Conservation (phyloP, 805 yeast species). For the Kodamaea hsintzibuensis region DNA sequence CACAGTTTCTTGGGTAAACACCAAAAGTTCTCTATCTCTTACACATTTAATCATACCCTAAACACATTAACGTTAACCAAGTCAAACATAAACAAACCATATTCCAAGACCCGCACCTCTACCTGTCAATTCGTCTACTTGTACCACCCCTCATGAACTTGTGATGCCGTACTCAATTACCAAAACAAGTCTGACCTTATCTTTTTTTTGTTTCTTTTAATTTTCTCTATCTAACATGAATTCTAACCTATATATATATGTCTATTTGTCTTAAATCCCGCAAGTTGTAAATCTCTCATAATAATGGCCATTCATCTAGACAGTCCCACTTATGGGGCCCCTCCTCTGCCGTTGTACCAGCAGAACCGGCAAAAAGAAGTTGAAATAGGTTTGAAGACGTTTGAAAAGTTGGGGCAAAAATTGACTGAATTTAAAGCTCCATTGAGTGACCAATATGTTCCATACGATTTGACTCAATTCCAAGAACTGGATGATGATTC, state of each 20-base stretch:
- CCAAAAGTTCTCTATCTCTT: no score
- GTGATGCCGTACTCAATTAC: background rate
- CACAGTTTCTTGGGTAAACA: background rate
- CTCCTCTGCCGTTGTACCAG: background rate
- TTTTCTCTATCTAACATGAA: background rate
- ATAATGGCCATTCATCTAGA: background rate
- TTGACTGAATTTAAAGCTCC: background rate
- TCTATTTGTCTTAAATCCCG: background rate
- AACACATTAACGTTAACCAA: no score
- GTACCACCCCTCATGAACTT: background rate
- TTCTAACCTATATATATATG: background rate
- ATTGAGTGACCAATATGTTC: slow-evolving; percentile 10
- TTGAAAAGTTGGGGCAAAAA: background rate
- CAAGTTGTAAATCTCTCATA: background rate
- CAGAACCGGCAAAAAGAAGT: background rate
- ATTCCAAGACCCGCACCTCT: no score
- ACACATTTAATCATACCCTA: no score
- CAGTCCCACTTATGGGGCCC: background rate
- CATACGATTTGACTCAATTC: slow-evolving; percentile 9
- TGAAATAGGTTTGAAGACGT: background rate
- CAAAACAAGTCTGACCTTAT: background rate
- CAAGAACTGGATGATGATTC: slow-evolving; percentile 6
- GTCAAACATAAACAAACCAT: no score
- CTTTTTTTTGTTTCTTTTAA: background rate
- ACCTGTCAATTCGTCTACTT: background rate